phyloP scores from a whole-genome alignment of 2,329 filamentous ascomycete species.

The Talaromyces sp. region DNA sequence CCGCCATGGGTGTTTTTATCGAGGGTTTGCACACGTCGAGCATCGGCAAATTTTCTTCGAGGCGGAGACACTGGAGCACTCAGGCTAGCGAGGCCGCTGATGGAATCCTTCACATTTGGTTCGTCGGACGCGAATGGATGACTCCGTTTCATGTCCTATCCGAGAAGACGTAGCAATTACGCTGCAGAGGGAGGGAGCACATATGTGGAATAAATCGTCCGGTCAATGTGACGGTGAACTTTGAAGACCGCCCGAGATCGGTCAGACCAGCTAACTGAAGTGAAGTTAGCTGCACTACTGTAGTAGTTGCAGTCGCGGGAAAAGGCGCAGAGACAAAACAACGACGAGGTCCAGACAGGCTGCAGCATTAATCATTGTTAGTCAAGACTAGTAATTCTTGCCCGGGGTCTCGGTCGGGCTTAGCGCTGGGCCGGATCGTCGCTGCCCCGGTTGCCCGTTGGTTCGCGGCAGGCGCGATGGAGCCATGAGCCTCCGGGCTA shows the following conservation, averaged over 20 bases:
- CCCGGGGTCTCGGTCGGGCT: neutral
- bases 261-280: too few relatives aligned
- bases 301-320: neutral
- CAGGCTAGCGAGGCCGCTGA: conserved; percentile 14
- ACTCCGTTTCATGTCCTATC: conserved; percentile 13
- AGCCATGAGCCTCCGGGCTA: neutral
- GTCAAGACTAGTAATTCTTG: neutral
- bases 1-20: neutral
- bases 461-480: neutral
- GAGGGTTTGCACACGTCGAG: neutral
- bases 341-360: neutral
- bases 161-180: neutral
- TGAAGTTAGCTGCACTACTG: too few relatives aligned
- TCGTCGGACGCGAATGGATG: neutral
- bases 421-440: neutral
- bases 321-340: too few relatives aligned
- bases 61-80: conserved; percentile 25
- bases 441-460: neutral
- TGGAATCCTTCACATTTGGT: neutral
- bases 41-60: conserved; percentile 7
- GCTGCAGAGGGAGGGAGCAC: neutral
- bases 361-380: too few relatives aligned
- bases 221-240: too few relatives aligned
- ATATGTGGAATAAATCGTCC: too few relatives aligned
- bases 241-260: too few relatives aligned